A percentile compares a stretch with the other conserved stretches of the same genome.
Evolutionary conservation across 2,329 filamentous ascomycete species (phyloP).

Genomic region (Aureobasidium subglaciale): DNA sequence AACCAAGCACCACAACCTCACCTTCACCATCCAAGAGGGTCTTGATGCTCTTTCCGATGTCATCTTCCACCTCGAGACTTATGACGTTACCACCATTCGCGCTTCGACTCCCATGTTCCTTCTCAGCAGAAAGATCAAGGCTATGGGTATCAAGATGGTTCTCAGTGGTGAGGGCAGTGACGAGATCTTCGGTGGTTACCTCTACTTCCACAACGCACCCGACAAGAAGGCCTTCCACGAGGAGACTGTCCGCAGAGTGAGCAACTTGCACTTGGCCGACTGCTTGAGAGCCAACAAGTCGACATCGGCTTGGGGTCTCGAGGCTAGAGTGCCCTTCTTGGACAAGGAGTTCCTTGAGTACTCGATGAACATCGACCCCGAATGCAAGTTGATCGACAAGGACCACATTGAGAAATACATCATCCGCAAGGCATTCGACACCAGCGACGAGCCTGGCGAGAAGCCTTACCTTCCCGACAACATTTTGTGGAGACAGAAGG

Average conservation of each 20-base stretch:
- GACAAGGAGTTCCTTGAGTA: constrained; percentile 95
- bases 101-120: constrained; percentile 99
- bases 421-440: constrained; percentile 95
- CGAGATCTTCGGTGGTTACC: constrained; percentile 96
- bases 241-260: constrained; percentile 87
- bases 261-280: constrained; percentile 94
- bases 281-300: constrained; percentile 99
- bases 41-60: constrained; percentile 95
- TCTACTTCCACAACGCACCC: constrained; percentile 96
- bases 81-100: constrained; percentile 96
- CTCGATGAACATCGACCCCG: constrained; percentile 87
- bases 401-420: constrained; percentile 96
- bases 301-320: constrained; percentile 93
- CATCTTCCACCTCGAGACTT: constrained; percentile 95
- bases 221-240: constrained; percentile 89
- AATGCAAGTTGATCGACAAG: constrained; percentile 91
- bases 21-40: constrained; percentile 94
- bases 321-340: constrained; percentile 94
- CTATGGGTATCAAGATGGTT: constrained; percentile 99
- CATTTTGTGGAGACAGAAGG: constrained; percentile 98
- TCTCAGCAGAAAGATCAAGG: constrained; percentile 97
- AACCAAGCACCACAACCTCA: constrained; percentile 97
- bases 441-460: constrained; percentile 70
- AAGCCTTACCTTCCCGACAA: constrained; percentile 88
- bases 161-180: constrained; percentile 93